Percentiles rank a stretch among this genome's conserved stretches.
These are phyloP conservation scores for Rickenella mellea DNA, from an alignment of 768 basidiomycete genomes.

Conservation along the genomic window DNA sequence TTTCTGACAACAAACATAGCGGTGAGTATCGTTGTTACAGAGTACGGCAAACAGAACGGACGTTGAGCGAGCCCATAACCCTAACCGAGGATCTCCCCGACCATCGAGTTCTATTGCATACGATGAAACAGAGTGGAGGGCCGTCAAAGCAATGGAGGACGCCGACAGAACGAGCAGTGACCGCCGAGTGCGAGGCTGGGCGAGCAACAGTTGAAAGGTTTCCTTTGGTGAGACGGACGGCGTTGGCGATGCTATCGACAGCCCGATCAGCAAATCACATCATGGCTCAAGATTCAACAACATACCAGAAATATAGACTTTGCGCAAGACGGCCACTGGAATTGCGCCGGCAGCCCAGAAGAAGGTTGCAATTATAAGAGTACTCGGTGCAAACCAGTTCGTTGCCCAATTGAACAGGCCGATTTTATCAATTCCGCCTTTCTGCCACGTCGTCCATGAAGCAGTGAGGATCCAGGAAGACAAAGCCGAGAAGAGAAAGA, in stretches of 20 bases:
- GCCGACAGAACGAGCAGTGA: slow-evolving; percentile 36
- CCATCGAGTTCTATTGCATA: slow-evolving; percentile 21
- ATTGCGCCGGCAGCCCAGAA: slow-evolving; percentile 45
- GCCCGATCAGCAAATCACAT: background rate
- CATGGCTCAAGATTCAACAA: slow-evolving; percentile 1
- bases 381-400: slow-evolving; percentile 16
- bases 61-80: slow-evolving; percentile 62
- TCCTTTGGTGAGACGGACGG: slow-evolving; percentile 42
- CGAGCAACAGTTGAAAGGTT: slow-evolving; percentile 33
- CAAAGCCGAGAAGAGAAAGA: slow-evolving; percentile 41
- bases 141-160: slow-evolving; percentile 35
- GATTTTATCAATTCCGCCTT: slow-evolving; percentile 23
- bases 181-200: slow-evolving; percentile 36
- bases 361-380: slow-evolving; percentile 29
- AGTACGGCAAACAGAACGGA: slow-evolving; percentile 17
- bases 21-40: background rate
- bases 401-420: slow-evolving; percentile 9
- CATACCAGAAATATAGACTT: slow-evolving; percentile 52
- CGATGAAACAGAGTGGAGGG: slow-evolving; percentile 32
- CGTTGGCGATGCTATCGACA: slow-evolving; percentile 32
- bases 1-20: slow-evolving; percentile 32
- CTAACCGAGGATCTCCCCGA: slow-evolving; percentile 32
- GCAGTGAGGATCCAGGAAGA: slow-evolving; percentile 35
- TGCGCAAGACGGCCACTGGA: slow-evolving; percentile 49
- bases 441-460: slow-evolving; percentile 34